Conservation (phyloP, 1,139 yeast species). For the Pichia sp. region DNA sequence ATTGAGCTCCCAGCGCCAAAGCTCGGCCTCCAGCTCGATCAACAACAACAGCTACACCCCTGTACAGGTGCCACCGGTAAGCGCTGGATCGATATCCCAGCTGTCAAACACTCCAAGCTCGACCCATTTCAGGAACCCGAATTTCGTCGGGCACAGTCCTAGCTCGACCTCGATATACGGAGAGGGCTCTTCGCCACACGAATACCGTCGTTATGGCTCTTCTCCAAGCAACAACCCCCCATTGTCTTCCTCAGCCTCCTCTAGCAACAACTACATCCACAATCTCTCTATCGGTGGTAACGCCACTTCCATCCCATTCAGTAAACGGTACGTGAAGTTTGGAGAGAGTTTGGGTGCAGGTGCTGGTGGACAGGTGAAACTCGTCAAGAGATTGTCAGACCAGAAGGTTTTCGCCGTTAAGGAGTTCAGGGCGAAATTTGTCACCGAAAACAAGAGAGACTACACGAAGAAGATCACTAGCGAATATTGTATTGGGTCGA, state of each 20-base stretch:
- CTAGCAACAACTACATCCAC: slow-evolving; percentile 11
- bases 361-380: slow-evolving; percentile 94
- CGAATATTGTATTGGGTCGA: slow-evolving; percentile 95
- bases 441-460: slow-evolving; percentile 81
- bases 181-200: slow-evolving; percentile 19
- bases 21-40: neutral
- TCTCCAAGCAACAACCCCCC: slow-evolving; percentile 16
- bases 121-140: slow-evolving; percentile 8
- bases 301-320: slow-evolving; percentile 45
- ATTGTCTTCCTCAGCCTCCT: slow-evolving; percentile 22
- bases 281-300: slow-evolving; percentile 44
- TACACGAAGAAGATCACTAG: slow-evolving; percentile 95
- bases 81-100: slow-evolving; percentile 7
- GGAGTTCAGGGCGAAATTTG: slow-evolving; percentile 84
- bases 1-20: slow-evolving; percentile 29
- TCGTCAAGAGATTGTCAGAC: slow-evolving; percentile 78
- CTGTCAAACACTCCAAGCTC: slow-evolving; percentile 13
- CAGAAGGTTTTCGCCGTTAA: slow-evolving; percentile 90
- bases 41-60: slow-evolving; percentile 12
- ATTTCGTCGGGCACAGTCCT: slow-evolving; percentile 8
- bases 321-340: slow-evolving; percentile 80
- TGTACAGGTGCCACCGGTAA: slow-evolving; percentile 22
- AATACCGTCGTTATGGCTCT: slow-evolving; percentile 16
- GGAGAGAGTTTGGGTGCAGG: slow-evolving; percentile 94
- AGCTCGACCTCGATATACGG: slow-evolving; percentile 12